These are phyloP conservation scores for Elongisporangium senticosum DNA, from an alignment of 352 stramenopile species.

Conservation along the genomic window DNA sequence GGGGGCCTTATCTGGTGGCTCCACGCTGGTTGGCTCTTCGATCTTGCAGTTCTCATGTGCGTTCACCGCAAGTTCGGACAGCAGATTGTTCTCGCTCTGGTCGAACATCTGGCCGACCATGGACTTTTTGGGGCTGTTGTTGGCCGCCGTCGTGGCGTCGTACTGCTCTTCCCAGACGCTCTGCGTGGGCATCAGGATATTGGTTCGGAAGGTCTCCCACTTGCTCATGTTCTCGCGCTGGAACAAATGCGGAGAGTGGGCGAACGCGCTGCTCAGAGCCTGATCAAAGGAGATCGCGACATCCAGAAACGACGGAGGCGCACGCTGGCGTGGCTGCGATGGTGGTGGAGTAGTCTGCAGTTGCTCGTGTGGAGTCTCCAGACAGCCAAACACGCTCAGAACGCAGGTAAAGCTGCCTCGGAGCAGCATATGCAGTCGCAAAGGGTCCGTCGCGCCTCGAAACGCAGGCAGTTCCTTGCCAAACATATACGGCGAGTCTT, in stretches of 20 bases:
- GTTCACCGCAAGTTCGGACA: neutral
- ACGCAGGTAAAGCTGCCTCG: slow-evolving; percentile 38
- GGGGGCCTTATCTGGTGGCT: neutral
- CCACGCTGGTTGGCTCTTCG: neutral
- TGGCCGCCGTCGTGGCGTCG: slow-evolving; percentile 5
- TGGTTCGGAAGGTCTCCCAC: slow-evolving; percentile 48
- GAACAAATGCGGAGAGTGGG: slow-evolving; percentile 49
- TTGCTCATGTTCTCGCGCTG: slow-evolving; percentile 16
- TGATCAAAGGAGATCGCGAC: slow-evolving; percentile 75
- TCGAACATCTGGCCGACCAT: neutral
- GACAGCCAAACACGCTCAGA: slow-evolving; percentile 26
- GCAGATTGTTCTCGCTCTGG: neutral
- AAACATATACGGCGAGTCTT: slow-evolving; percentile 78
- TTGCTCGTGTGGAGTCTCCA: slow-evolving; percentile 4
- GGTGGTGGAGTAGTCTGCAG: neutral
- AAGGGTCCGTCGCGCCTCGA: slow-evolving; percentile 38
- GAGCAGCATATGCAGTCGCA: slow-evolving; percentile 53
- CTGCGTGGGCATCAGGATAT: slow-evolving; percentile 49
- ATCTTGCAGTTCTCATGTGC: neutral
- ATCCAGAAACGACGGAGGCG: slow-evolving; percentile 56
- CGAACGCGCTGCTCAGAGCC: slow-evolving; percentile 52
- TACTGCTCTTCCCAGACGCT: slow-evolving; percentile 65
- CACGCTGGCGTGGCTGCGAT: neutral
- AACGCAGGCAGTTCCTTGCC: slow-evolving; percentile 67
- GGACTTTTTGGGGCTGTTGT: neutral